phyloP scores from a whole-genome alignment of 2,329 filamentous ascomycete species.

The Teratosphaeria epicoccoides region DNA sequence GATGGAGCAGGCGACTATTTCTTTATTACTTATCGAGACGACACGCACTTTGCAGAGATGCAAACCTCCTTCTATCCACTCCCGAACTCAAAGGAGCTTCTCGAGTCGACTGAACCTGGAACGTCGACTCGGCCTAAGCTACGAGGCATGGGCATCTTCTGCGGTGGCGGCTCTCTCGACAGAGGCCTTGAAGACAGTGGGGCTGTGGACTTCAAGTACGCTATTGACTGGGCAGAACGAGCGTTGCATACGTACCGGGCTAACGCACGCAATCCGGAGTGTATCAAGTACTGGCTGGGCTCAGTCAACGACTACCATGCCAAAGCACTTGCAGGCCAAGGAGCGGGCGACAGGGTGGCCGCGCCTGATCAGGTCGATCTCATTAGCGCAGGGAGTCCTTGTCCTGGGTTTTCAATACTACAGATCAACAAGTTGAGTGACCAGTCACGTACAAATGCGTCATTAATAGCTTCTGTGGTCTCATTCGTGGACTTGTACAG shows the following conservation, averaged over 20 bases:
- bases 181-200: constrained; percentile 64
- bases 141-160: constrained; percentile 59
- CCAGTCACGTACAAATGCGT: constrained; percentile 57
- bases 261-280: constrained; percentile 40
- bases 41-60: constrained; percentile 38
- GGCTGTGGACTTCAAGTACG: constrained; percentile 53
- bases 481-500: constrained; percentile 65
- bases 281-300: constrained; percentile 48
- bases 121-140: constrained; percentile 5
- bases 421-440: constrained; percentile 49
- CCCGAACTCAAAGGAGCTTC: no score
- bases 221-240: constrained; percentile 53
- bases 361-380: constrained; percentile 54
- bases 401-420: constrained; percentile 60
- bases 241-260: constrained; percentile 67
- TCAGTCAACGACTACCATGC: constrained; percentile 61
- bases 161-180: constrained; percentile 67
- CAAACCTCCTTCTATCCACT: no score
- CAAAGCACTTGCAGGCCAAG: constrained; percentile 45
- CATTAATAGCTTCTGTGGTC: constrained; percentile 65
- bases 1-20: constrained; percentile 57
- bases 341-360: constrained; percentile 37
- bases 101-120: no score
- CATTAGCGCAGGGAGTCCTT: constrained; percentile 64
- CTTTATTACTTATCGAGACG: constrained; percentile 24